Evolutionary conservation across 1,139 yeast species (phyloP).

Genomic region (Yamadazyma aaseri): DNA sequence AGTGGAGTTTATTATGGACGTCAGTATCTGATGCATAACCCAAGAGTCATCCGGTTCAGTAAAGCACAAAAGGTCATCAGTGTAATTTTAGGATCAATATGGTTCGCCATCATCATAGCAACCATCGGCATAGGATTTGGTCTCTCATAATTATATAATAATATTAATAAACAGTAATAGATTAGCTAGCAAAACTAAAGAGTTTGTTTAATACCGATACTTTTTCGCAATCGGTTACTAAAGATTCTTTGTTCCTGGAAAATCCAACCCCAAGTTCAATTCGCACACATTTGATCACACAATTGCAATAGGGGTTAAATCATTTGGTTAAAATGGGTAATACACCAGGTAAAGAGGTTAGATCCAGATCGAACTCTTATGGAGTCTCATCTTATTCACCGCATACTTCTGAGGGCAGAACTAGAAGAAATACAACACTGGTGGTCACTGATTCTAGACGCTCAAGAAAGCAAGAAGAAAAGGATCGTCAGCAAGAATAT

Average conservation of each 20-base stretch:
- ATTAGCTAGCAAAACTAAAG: no score
- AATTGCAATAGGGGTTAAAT: conserved; percentile 2
- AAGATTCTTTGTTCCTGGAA: neutral
- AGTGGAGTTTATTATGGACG: conserved; percentile 22
- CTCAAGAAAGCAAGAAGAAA: conserved; percentile 44
- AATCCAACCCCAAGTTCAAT: neutral
- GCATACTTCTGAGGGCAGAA: conserved; percentile 4
- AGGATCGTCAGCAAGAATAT: conserved; percentile 48
- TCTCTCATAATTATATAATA: conserved; percentile 9
- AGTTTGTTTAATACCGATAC: neutral
- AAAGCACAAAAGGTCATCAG: conserved; percentile 33
- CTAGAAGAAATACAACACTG: conserved; percentile 14
- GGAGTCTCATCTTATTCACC: conserved; percentile 2
- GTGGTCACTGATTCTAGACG: conserved; percentile 22
- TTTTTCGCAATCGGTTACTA: no score
- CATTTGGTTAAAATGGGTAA: conserved; percentile 14
- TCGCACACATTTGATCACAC: conserved; percentile 1
- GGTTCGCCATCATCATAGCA: conserved; percentile 34
- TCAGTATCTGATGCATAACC: conserved; percentile 14
- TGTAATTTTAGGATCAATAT: conserved; percentile 30
- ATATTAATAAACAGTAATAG: no score
- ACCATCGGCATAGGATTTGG: conserved; percentile 46
- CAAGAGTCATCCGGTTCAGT: conserved; percentile 21
- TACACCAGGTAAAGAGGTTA: conserved; percentile 16
- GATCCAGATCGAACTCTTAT: conserved; percentile 12